phyloP scores from a whole-genome alignment of 495 filamentous ascomycete species.

The Neurospora sp. region DNA sequence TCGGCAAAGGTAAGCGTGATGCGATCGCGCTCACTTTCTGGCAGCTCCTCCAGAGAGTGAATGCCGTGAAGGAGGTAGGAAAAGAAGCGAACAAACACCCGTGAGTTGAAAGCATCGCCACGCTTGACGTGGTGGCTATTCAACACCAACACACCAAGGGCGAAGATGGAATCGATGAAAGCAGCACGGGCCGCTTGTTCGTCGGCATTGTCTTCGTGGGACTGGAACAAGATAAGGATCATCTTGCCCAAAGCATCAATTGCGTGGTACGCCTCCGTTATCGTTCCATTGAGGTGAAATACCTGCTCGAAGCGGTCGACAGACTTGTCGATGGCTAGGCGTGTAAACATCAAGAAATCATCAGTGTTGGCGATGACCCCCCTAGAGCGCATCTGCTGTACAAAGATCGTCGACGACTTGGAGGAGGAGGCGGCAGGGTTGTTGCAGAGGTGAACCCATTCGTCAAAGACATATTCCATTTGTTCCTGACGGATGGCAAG shows the following conservation, averaged over 20 bases:
- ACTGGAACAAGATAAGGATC: constrained; percentile 61
- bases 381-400: constrained; percentile 70
- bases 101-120: constrained; percentile 73
- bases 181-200: constrained; percentile 43
- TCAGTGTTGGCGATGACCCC: constrained; percentile 60
- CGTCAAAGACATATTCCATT: constrained; percentile 86
- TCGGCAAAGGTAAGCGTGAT: constrained; percentile 64
- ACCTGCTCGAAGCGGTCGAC: constrained; percentile 63
- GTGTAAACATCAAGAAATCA: constrained; percentile 67
- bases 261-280: constrained; percentile 62
- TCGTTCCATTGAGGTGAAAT: constrained; percentile 46
- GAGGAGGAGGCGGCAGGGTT: constrained; percentile 54
- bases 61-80: constrained; percentile 68
- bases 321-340: constrained; percentile 69
- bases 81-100: constrained; percentile 86
- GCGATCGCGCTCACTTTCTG: constrained; percentile 49
- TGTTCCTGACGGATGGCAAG: constrained; percentile 52
- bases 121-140: constrained; percentile 77
- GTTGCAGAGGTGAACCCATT: constrained; percentile 81
- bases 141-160: constrained; percentile 66
- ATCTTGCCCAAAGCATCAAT: constrained; percentile 86
- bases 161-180: constrained; percentile 65
- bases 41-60: constrained; percentile 21
- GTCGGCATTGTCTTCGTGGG: constrained; percentile 44
- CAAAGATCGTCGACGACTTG: constrained; percentile 63